Percentiles rank a stretch among this genome's conserved stretches.
phyloP scores from a whole-genome alignment of 331 rosid genomes.

The Pyracantha coccinea region DNA sequence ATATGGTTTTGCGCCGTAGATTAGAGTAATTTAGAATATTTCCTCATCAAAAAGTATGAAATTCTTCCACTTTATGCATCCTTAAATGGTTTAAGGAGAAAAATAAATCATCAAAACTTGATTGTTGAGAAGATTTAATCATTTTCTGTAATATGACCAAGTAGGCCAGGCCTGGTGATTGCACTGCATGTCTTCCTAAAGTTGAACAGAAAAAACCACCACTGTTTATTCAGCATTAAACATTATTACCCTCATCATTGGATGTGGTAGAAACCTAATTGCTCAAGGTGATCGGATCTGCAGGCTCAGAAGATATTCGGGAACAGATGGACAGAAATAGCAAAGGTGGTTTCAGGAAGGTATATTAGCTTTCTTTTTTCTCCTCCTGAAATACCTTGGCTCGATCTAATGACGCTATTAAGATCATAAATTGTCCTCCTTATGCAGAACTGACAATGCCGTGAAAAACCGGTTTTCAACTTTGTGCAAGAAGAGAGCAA shows the following conservation, averaged over 20 bases:
- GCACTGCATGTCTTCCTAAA: constrained; percentile 10
- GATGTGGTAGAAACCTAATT: constrained; percentile 20
- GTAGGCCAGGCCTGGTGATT: not conserved
- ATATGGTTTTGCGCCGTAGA: too few relatives aligned
- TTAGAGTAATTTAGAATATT: too few relatives aligned
- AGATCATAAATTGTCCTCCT: not conserved
- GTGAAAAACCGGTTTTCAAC: constrained; percentile 96
- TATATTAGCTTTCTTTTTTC: constrained; percentile 20
- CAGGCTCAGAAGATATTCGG: constrained; percentile 97
- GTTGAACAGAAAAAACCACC: not conserved
- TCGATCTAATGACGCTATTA: not conserved
- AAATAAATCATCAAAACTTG: not conserved
- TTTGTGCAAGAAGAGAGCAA: constrained; percentile 96
- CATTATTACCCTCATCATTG: constrained; percentile 17
- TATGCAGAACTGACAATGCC: constrained; percentile 91
- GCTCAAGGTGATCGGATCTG: constrained; percentile 23
- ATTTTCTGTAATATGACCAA: not conserved
- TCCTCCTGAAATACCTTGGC: too few relatives aligned
- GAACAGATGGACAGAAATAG: constrained; percentile 98
- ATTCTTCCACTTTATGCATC: not conserved
- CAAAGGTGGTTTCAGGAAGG: constrained; percentile 99
- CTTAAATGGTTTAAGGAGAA: not conserved
- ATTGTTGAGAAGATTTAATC: not conserved
- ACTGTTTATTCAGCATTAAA: not conserved
- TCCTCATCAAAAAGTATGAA: not conserved